Conservation (phyloP, 1,139 yeast genomes). For the Kodamaea sp. region DNA sequence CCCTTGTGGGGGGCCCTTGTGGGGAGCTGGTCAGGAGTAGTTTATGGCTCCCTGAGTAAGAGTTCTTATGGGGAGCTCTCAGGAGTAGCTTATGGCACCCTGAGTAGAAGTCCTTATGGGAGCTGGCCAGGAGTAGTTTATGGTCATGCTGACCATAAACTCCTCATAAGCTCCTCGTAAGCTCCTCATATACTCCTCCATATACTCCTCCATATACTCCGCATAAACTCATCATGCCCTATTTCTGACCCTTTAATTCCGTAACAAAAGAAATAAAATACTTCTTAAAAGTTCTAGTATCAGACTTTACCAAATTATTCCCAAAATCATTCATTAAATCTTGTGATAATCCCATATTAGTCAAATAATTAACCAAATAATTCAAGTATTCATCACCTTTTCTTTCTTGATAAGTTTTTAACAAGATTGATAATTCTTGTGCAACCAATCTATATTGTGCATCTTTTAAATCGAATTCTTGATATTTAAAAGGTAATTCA, state of each 20-base stretch:
- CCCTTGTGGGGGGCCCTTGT: too few species aligned
- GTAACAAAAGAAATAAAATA: constrained; percentile 57
- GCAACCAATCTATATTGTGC: constrained; percentile 75
- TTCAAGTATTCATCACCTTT: constrained; percentile 41
- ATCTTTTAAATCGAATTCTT: constrained; percentile 63
- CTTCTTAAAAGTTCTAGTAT: constrained; percentile 60
- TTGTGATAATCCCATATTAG: constrained; percentile 57
- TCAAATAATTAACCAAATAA: constrained; percentile 53
- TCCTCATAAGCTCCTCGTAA: too few species aligned
- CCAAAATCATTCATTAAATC: constrained; percentile 57
- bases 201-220: too few species aligned
- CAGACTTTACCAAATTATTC: constrained; percentile 49
- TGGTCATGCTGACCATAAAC: too few species aligned
- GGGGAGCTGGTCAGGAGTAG: too few species aligned
- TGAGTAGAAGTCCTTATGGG: too few species aligned
- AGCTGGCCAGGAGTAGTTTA: too few species aligned
- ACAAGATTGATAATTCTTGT: constrained; percentile 68
- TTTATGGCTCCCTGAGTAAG: too few species aligned
- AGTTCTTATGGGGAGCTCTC: too few species aligned
- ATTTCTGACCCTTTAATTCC: constrained; percentile 31
- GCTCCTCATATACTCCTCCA: too few species aligned
- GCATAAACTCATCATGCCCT: too few species aligned
- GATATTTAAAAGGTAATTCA: constrained; percentile 74
- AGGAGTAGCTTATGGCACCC: too few species aligned
- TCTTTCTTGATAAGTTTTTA: constrained; percentile 55